phyloP scores from a whole-genome alignment of 345 rosid genomes.

The Bruguiera parviflora region DNA sequence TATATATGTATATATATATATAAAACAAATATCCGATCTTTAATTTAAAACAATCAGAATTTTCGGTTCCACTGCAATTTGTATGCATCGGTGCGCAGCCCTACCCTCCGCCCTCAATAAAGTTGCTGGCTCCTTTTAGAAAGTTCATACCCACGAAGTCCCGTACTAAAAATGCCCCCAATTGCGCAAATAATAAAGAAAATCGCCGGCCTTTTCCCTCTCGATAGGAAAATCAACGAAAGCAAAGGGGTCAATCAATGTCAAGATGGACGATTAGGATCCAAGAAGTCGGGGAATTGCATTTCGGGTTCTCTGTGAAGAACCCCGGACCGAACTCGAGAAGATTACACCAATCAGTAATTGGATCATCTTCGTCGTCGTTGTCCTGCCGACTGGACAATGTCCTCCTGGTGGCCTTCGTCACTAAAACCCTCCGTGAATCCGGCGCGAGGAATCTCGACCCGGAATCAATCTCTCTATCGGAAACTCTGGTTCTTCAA shows the following conservation, averaged over 20 bases:
- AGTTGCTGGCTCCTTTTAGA: no score
- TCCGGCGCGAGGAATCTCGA: conserved; percentile 66
- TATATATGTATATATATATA: no score
- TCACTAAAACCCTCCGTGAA: conserved; percentile 53
- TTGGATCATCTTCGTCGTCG: conserved; percentile 18
- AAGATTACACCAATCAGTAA: conserved; percentile 29
- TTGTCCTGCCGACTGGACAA: conserved; percentile 37
- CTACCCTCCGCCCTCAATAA: no score
- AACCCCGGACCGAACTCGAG: not conserved
- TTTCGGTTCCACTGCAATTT: no score
- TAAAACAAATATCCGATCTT: no score
- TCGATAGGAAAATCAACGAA: not conserved
- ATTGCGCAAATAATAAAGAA: not conserved
- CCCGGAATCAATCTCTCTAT: conserved; percentile 49
- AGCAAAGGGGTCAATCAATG: conserved; percentile 4
- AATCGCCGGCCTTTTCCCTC: not conserved
- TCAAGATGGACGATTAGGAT: conserved; percentile 13
- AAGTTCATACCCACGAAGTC: no score
- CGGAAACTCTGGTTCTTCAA: conserved; percentile 61
- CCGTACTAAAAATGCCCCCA: not conserved
- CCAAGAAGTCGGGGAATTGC: not conserved
- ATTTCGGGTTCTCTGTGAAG: not conserved
- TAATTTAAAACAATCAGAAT: no score
- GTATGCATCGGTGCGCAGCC: no score
- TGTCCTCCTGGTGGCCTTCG: conserved; percentile 56